Evolutionary conservation across 768 basidiomycete genomes (phyloP).

Genomic region (Lentinula edodes): DNA sequence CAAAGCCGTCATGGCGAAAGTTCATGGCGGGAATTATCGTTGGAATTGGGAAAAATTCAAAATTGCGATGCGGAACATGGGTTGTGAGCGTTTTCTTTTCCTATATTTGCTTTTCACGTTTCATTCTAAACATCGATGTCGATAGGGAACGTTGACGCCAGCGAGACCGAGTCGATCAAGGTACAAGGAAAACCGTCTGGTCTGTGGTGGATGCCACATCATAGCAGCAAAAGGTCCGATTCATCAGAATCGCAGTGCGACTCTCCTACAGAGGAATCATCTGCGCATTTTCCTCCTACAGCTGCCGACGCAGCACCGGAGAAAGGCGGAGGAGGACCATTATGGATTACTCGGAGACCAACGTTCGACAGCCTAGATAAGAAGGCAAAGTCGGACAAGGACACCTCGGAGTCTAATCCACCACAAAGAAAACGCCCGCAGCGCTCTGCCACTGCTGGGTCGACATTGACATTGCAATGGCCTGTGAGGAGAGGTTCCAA

Average conservation of each 20-base stretch:
- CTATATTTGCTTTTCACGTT: neutral
- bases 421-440: slow-evolving; percentile 5
- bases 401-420: neutral
- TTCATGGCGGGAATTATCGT: slow-evolving; percentile 71
- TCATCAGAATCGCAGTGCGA: slow-evolving; percentile 10
- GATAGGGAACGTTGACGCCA: slow-evolving; percentile 63
- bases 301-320: slow-evolving; percentile 7
- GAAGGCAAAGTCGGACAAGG: slow-evolving; percentile 1
- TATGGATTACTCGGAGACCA: slow-evolving; percentile 5
- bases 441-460: slow-evolving; percentile 21
- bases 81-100: slow-evolving; percentile 46
- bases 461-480: slow-evolving; percentile 23
- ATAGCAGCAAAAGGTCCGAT: slow-evolving; percentile 24
- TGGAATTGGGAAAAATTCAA: slow-evolving; percentile 85
- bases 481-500: slow-evolving; percentile 24
- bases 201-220: slow-evolving; percentile 43
- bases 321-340: neutral
- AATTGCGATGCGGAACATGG: slow-evolving; percentile 76
- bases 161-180: slow-evolving; percentile 56
- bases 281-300: slow-evolving; percentile 12
- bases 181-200: slow-evolving; percentile 44
- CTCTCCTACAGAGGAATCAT: slow-evolving; percentile 10
- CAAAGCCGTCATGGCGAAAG: slow-evolving; percentile 66
- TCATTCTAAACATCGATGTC: neutral
- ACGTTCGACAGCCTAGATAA: neutral